A percentile compares a stretch with the other conserved stretches of the same genome.
phyloP scores from a whole-genome alignment of 2,329 filamentous ascomycete species.

The Catunica adiposa region DNA sequence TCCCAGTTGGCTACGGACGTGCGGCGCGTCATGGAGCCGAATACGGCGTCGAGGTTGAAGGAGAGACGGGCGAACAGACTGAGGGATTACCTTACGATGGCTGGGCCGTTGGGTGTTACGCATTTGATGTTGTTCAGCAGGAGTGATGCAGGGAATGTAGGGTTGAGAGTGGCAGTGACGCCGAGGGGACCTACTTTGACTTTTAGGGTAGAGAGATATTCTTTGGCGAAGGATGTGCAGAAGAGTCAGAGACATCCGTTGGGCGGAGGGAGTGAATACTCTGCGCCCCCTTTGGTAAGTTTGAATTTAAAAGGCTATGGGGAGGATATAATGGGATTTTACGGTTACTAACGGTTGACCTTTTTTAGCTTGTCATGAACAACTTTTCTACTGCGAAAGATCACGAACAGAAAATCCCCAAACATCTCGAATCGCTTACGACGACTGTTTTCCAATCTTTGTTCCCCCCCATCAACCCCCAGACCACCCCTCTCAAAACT shows the following conservation, averaged over 20 bases:
- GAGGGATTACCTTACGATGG: conserved; percentile 89
- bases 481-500: conserved; percentile 74
- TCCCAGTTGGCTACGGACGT: conserved; percentile 87
- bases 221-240: conserved; percentile 77
- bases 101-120: conserved; percentile 79
- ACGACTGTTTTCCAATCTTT: conserved; percentile 93
- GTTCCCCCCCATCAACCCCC: conserved; percentile 89
- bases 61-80: conserved; percentile 78
- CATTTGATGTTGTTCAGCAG: conserved; percentile 88
- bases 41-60: conserved; percentile 75
- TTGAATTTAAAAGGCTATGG: neutral
- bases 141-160: conserved; percentile 79
- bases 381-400: conserved; percentile 59
- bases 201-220: conserved; percentile 90
- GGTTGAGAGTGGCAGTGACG: conserved; percentile 71
- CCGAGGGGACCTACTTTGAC: conserved; percentile 84
- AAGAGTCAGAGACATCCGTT: conserved; percentile 69
- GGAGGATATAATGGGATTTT: neutral
- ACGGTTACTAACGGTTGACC: neutral
- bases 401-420: conserved; percentile 57
- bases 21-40: conserved; percentile 85
- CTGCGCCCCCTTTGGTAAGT: conserved; percentile 62
- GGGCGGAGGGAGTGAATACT: conserved; percentile 69
- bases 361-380: conserved; percentile 75
- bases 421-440: conserved; percentile 80